phyloP scores from a whole-genome alignment of 176 grass and related monocot genomes.

The Carex myosuroides region DNA sequence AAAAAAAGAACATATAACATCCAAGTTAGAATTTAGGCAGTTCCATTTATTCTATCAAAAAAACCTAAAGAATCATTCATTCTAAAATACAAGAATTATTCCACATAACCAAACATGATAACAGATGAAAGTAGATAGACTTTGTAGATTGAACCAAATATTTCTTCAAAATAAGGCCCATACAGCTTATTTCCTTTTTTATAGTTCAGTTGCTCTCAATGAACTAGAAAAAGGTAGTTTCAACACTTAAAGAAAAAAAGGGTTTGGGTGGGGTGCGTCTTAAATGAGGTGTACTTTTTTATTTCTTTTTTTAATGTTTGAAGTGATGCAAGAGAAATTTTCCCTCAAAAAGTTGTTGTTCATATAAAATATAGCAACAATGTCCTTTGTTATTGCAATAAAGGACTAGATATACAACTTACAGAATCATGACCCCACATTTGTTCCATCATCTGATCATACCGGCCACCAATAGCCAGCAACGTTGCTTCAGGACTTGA shows the following conservation, averaged over 20 bases:
- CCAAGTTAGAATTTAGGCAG: neutral
- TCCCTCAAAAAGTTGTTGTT: neutral
- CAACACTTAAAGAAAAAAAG: neutral
- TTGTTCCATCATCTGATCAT: slow-evolving; percentile 74
- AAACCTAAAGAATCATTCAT: neutral
- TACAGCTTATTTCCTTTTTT: neutral
- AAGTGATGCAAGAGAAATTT: neutral
- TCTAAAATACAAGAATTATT: neutral
- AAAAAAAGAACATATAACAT: neutral
- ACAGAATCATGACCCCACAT: slow-evolving; percentile 55
- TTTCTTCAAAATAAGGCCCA: slow-evolving; percentile 10
- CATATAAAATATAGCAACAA: neutral
- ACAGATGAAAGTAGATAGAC: slow-evolving; percentile 17
- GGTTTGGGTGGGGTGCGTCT: neutral
- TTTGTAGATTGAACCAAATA: neutral
- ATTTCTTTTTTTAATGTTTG: neutral
- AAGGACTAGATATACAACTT: slow-evolving; percentile 23
- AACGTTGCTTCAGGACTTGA: slow-evolving; percentile 55
- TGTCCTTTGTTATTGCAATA: neutral
- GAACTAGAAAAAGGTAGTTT: neutral
- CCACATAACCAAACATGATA: neutral
- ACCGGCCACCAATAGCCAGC: slow-evolving; percentile 81
- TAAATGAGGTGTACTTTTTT: neutral
- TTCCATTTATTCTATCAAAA: neutral
- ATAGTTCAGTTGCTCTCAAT: neutral